Evolutionary conservation across 805 yeast genomes (phyloP).

Genomic region (Torulaspora quercuum): DNA sequence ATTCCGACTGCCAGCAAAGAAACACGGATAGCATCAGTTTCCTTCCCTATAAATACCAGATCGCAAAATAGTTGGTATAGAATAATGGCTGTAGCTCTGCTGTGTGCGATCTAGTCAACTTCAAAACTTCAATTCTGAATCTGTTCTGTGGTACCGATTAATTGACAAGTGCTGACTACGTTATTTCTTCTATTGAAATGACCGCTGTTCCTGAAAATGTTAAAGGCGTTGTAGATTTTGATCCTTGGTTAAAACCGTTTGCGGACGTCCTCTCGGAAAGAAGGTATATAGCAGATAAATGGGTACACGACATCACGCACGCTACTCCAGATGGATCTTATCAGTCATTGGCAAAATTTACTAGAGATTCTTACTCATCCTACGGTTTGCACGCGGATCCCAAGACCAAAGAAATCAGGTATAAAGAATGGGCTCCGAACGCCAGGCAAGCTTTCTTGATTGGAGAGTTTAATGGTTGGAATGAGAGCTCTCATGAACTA

Average conservation of each 20-base stretch:
- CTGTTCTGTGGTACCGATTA: no score
- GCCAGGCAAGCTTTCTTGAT: conserved; percentile 72
- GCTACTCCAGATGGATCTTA: conserved; percentile 45
- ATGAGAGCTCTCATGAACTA: conserved; percentile 53
- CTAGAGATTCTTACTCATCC: conserved; percentile 62
- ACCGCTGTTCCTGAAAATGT: conserved; percentile 38
- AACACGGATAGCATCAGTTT: no score
- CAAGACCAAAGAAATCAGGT: conserved; percentile 50
- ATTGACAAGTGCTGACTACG: no score
- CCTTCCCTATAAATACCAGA: no score
- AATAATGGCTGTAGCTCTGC: no score
- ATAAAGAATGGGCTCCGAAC: conserved; percentile 88
- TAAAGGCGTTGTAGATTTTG: conserved; percentile 63
- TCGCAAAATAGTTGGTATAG: no score
- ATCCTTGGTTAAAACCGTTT: conserved; percentile 85
- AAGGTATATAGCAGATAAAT: conserved; percentile 59
- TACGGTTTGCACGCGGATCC: conserved; percentile 73
- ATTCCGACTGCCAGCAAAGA: no score
- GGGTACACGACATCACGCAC: conserved; percentile 50
- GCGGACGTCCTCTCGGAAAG: conserved; percentile 65
- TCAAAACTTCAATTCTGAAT: no score
- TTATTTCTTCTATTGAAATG: no score
- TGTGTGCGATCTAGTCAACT: no score
- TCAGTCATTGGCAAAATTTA: conserved; percentile 64
- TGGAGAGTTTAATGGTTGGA: conserved; percentile 93